Percentiles rank a stretch among this genome's conserved stretches.
Conservation (phyloP, 495 filamentous ascomycete species). For the Hypomontagnella monticulosa region DNA sequence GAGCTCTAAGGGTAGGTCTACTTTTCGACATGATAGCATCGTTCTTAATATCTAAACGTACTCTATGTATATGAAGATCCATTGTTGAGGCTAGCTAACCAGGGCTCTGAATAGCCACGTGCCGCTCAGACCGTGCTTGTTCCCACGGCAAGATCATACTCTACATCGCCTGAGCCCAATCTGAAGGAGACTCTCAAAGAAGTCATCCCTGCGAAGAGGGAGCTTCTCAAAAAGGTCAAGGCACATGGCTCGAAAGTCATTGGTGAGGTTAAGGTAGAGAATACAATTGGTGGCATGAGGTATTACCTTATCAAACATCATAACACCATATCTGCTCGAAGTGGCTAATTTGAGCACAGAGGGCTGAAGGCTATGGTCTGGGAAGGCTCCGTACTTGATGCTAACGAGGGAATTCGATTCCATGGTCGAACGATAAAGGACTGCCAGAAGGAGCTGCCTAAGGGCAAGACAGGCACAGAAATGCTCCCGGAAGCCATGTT, state of each 20-base stretch:
- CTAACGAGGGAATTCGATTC: conserved; percentile 97
- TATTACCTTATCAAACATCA: conserved; percentile 11
- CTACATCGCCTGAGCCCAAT: conserved; percentile 80
- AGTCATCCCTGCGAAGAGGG: conserved; percentile 89
- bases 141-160: conserved; percentile 62
- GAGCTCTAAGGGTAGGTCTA: conserved; percentile 62
- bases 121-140: conserved; percentile 40
- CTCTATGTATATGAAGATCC: no score
- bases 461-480: conserved; percentile 92
- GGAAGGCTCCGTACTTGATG: conserved; percentile 97
- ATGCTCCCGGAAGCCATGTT: conserved; percentile 99
- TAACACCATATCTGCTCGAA: background rate
- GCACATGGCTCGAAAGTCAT: conserved; percentile 81
- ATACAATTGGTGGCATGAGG: conserved; percentile 95
- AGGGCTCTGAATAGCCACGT: conserved; percentile 44
- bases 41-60: no score
- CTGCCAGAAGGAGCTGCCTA: conserved; percentile 92
- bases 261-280: conserved; percentile 93
- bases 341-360: conserved; percentile 32
- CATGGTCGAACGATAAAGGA: conserved; percentile 98
- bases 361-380: conserved; percentile 97
- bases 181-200: conserved; percentile 85
- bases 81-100: background rate
- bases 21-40: background rate
- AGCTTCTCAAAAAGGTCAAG: conserved; percentile 91